These are phyloP conservation scores for Halenospora varia DNA, from an alignment of 495 filamentous ascomycete genomes.

Conservation along the genomic window DNA sequence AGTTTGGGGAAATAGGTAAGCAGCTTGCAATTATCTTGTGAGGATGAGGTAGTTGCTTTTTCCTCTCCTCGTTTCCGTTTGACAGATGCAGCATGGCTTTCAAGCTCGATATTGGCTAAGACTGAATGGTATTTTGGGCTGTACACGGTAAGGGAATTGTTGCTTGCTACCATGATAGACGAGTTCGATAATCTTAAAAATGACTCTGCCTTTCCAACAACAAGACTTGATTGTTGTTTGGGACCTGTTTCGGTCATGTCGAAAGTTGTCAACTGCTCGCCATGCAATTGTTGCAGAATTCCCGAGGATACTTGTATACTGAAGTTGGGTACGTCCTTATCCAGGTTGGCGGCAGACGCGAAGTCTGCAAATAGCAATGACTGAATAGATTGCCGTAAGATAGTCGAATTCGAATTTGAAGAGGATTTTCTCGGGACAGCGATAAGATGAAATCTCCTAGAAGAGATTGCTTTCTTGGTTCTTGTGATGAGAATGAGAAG, in stretches of 20 bases:
- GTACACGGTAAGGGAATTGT: conserved; percentile 46
- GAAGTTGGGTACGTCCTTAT: conserved; percentile 25
- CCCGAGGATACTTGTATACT: conserved; percentile 54
- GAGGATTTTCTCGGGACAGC: conserved; percentile 29
- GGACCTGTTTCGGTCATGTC: conserved; percentile 35
- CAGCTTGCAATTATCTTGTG: conserved; percentile 36
- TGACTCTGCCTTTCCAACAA: conserved; percentile 35
- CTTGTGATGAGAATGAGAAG: conserved; percentile 43
- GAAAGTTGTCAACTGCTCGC: conserved; percentile 42
- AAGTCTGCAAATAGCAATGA: conserved; percentile 15
- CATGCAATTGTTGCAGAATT: conserved; percentile 45
- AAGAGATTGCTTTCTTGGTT: conserved; percentile 10
- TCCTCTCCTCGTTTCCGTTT: conserved; percentile 15
- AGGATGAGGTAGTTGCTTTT: conserved; percentile 18
- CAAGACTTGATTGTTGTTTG: conserved; percentile 11
- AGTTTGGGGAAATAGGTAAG: conserved; percentile 60
- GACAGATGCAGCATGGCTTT: conserved; percentile 6
- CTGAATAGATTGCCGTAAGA: conserved; percentile 16
- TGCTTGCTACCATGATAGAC: conserved; percentile 41
- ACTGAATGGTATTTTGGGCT: conserved; percentile 65
- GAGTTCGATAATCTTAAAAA: conserved; percentile 50
- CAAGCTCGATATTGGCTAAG: conserved; percentile 48
- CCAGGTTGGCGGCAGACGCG: neutral
- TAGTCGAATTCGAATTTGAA: neutral
- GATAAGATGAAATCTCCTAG: conserved; percentile 42